Evolutionary conservation across 179 eudicot genomes (phyloP).

Genomic region (Gypsophila paniculata): DNA sequence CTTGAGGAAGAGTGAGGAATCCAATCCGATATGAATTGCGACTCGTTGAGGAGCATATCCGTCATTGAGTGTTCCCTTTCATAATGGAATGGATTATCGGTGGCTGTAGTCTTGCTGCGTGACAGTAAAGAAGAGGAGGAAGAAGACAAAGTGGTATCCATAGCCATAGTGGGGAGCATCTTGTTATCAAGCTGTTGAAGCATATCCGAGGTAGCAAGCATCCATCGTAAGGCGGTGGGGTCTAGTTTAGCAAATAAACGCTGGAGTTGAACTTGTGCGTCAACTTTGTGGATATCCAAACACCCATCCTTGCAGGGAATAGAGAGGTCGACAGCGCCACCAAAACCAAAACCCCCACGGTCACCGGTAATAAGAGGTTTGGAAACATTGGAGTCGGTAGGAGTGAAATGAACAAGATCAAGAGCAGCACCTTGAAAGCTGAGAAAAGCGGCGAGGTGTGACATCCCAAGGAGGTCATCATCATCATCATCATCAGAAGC

Average conservation of each 20-base stretch:
- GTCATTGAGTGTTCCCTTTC: constrained; percentile 34
- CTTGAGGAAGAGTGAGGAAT: constrained; percentile 46
- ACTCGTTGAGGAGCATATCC: constrained; percentile 53
- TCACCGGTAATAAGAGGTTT: constrained; percentile 63
- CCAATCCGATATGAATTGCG: constrained; percentile 83
- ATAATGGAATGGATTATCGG: constrained; percentile 31
- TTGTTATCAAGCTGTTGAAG: constrained; percentile 35
- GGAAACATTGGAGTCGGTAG: constrained; percentile 33
- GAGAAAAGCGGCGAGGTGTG: constrained; percentile 59
- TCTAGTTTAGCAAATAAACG: constrained; percentile 57
- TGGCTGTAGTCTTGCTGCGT: constrained; percentile 28
- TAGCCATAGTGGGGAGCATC: constrained; percentile 16
- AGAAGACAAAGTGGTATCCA: constrained; percentile 28
- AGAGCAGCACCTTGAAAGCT: constrained; percentile 68
- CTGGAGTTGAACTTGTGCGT: constrained; percentile 63
- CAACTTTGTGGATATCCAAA: constrained; percentile 73
- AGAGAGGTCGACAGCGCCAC: constrained; percentile 62
- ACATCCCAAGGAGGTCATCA: constrained; percentile 53
- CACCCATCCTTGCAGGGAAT: constrained; percentile 94
- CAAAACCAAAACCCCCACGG: constrained; percentile 50
- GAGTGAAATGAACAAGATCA: constrained; percentile 64
- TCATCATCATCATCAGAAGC: no score
- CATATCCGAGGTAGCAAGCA: constrained; percentile 49
- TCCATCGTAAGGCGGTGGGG: constrained; percentile 61
- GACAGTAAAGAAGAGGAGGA: constrained; percentile 28